phyloP scores from a whole-genome alignment of 2,329 filamentous ascomycete genomes.

The Xylaria multiplex region DNA sequence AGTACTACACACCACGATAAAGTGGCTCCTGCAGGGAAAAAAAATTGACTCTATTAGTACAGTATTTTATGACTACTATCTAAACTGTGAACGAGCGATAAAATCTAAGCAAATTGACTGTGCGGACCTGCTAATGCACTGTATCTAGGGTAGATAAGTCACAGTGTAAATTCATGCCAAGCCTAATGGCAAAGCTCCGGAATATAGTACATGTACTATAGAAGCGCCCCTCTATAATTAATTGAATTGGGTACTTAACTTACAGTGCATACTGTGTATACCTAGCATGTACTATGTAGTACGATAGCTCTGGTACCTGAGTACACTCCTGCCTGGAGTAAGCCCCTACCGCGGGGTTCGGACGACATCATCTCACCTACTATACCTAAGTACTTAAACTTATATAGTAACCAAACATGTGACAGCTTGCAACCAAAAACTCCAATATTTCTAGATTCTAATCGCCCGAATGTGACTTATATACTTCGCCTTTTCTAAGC shows the following conservation, averaged over 20 bases:
- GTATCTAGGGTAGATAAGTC: neutral
- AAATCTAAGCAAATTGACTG: too few relatives aligned
- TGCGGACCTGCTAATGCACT: neutral
- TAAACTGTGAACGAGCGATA: neutral
- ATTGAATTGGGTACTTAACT: neutral
- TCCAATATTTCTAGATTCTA: neutral
- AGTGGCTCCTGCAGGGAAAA: slow-evolving; percentile 18
- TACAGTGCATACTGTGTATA: too few relatives aligned
- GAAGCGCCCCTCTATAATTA: neutral
- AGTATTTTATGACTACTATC: neutral
- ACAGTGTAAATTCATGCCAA: neutral
- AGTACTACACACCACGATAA: neutral
- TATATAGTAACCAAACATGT: neutral
- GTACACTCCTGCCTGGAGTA: neutral
- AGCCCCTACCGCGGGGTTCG: neutral
- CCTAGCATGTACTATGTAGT: too few relatives aligned
- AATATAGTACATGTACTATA: neutral
- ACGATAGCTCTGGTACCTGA: too few relatives aligned
- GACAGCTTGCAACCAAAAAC: too few relatives aligned
- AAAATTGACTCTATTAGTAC: slow-evolving; percentile 7
- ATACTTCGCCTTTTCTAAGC: neutral
- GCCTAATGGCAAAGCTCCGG: neutral
- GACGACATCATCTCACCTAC: neutral
- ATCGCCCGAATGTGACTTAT: slow-evolving; percentile 2
- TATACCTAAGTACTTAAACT: too few relatives aligned